These are phyloP conservation scores for Hypoxylon subgilvum DNA, from an alignment of 495 filamentous ascomycete genomes.

Conservation along the genomic window DNA sequence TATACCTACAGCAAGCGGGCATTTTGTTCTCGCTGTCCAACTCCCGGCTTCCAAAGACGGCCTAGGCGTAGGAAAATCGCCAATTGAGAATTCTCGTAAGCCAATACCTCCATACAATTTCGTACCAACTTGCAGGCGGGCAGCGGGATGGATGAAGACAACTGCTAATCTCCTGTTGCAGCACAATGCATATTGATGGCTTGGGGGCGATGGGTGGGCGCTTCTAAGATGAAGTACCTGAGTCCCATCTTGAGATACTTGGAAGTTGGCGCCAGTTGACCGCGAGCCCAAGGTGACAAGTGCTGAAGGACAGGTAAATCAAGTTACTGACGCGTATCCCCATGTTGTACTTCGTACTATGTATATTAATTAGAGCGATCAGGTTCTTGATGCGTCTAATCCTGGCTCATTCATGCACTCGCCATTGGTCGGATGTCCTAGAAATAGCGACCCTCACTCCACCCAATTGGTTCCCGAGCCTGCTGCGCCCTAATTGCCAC, in stretches of 20 bases:
- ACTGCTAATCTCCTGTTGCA: slow-evolving; percentile 10
- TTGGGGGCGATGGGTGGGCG: slow-evolving; percentile 10
- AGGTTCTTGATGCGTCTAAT: slow-evolving; percentile 27
- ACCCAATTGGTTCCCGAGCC: slow-evolving; percentile 32
- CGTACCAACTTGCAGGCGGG: slow-evolving; percentile 20
- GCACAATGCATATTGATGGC: slow-evolving; percentile 25
- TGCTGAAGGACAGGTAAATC: slow-evolving; percentile 19
- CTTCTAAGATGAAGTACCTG: slow-evolving; percentile 32
- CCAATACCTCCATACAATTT: slow-evolving; percentile 6
- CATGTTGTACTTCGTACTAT: too few relatives aligned
- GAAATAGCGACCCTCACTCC: slow-evolving; percentile 26
- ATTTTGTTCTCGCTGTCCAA: slow-evolving; percentile 23
- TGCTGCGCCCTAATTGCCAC: slow-evolving; percentile 34
- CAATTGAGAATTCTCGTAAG: slow-evolving; percentile 3
- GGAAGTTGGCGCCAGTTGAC: slow-evolving; percentile 9
- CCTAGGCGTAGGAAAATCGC: slow-evolving; percentile 3
- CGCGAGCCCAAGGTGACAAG: slow-evolving; percentile 21
- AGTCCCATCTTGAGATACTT: slow-evolving; percentile 27
- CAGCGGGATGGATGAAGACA: slow-evolving; percentile 21
- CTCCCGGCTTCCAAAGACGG: slow-evolving; percentile 35
- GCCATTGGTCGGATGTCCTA: slow-evolving; percentile 32
- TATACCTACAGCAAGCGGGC: slow-evolving; percentile 4
- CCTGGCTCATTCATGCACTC: slow-evolving; percentile 19
- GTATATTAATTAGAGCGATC: slow-evolving; percentile 36
- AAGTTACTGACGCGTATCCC: slow-evolving; percentile 29